Evolutionary conservation across 495 filamentous ascomycete species (phyloP).

Genomic region (Amorphotheca resinae): DNA sequence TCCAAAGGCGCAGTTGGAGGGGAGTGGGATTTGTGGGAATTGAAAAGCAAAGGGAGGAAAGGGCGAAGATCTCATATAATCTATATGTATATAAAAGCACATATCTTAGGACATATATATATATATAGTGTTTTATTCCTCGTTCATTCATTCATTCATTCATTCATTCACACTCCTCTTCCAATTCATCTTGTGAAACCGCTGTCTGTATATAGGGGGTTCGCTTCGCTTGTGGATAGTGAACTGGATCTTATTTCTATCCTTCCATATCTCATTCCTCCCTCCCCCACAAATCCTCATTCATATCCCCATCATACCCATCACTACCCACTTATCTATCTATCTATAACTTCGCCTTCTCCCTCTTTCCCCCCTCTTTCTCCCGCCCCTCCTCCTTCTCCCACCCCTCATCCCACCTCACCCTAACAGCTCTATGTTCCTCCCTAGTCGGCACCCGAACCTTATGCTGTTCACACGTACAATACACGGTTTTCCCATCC

Average conservation of each 20-base stretch:
- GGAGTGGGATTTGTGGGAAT: slow-evolving; percentile 28
- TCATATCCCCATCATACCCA: too few relatives aligned
- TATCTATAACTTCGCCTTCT: slow-evolving; percentile 7
- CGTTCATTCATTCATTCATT: neutral
- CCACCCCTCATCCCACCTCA: slow-evolving; percentile 27
- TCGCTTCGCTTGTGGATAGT: too few relatives aligned
- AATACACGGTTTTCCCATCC: slow-evolving; percentile 28
- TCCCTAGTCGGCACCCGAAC: slow-evolving; percentile 26
- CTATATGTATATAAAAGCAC: too few relatives aligned
- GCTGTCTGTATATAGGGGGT: too few relatives aligned
- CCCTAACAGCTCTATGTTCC: slow-evolving; percentile 22
- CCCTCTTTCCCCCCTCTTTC: slow-evolving; percentile 12
- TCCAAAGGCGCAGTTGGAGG: slow-evolving; percentile 23
- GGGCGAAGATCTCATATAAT: too few relatives aligned
- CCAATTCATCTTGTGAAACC: too few relatives aligned
- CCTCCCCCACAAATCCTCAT: too few relatives aligned
- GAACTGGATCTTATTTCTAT: too few relatives aligned
- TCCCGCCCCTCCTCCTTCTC: slow-evolving; percentile 17
- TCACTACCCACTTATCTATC: too few relatives aligned
- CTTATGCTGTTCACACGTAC: slow-evolving; percentile 34
- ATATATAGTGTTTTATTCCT: too few relatives aligned
- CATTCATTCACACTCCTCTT: neutral
- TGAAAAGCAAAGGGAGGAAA: neutral
- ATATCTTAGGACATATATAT: too few relatives aligned
- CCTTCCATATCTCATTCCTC: too few relatives aligned